Evolutionary conservation across 139 green algal genomes (phyloP).

Genomic region (Chlorella vulgaris): DNA sequence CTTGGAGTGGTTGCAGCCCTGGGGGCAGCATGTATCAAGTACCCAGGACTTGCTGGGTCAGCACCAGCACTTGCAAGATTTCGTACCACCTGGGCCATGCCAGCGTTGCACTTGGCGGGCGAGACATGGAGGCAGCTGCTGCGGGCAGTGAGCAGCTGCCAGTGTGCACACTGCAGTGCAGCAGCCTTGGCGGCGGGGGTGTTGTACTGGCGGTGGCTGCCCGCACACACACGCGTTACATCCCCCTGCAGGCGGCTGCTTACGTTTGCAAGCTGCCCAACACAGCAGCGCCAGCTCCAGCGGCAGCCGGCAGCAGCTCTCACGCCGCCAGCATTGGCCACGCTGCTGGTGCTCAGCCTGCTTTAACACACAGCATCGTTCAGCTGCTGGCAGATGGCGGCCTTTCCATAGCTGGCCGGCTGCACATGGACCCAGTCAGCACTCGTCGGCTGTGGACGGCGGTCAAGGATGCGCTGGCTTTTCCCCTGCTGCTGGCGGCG

Average conservation of each 20-base stretch:
- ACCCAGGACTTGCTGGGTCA: constrained; percentile 1
- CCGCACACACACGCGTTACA: neutral
- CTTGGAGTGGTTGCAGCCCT: neutral
- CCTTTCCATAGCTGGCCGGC: no score
- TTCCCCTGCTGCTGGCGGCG: constrained; percentile 33
- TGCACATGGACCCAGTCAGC: neutral
- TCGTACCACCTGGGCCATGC: constrained; percentile 1
- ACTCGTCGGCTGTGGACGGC: constrained; percentile 22
- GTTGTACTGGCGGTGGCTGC: constrained; percentile 23
- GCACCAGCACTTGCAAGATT: neutral
- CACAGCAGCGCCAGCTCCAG: no score
- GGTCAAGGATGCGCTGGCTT: constrained; percentile 44
- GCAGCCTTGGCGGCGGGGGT: constrained; percentile 14
- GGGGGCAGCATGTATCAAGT: neutral
- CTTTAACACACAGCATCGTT: no score
- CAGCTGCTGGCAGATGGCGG: no score
- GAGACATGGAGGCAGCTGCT: neutral
- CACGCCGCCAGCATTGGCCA: no score
- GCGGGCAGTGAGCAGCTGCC: neutral
- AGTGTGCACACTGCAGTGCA: constrained; percentile 31
- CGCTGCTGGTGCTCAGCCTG: no score
- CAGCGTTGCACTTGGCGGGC: neutral
- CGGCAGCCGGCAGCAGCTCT: no score
- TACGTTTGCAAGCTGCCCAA: no score
- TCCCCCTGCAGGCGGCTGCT: constrained; percentile 1